Base-by-base conservation (phyloP, 2,329 filamentous ascomycete genomes). In the Clonostachys chloroleuca region DNA sequence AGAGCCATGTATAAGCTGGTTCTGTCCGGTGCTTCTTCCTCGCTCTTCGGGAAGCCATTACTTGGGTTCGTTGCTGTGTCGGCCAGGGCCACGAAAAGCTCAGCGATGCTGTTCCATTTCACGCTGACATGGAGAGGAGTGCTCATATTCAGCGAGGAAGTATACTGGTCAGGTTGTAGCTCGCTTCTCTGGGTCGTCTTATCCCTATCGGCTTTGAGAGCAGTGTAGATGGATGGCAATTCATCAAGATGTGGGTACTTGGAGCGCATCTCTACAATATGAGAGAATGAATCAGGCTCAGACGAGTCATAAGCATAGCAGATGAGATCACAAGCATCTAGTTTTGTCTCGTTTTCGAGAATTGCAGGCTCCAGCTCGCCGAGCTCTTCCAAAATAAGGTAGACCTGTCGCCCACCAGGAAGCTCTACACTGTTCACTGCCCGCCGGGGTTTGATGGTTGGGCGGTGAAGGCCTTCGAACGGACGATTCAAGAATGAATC, bases 291-390 rank as follows among this genome's bases (percentile, higher is more conserved):
- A 65, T 97, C 92, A 0, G 94, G 92, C 52, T 99, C 92, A 2
- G 91, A 95, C 3, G 92, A 97, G 70, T 99, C 94, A 68, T 97
- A 99, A 1, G 90, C 86, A 67, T 95, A 97, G 67, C 92, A 95
- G 42, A 99, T 80, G 20, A 99, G 78, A 65, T 99, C 94, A 66
- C 92, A 97, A 6, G 91, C 85, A 59, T 96, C 90, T 13, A 99
- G 77, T 66, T 95, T 96, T 41, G 84, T 81, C 59, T 86, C 84
- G 61, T 99, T 99, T 48, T 97, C 94, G 4, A 99, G 74, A 47
- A 97, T 91, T 12, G 94, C 94, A 0, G 90, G 87, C 65, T 97
- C 94, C n/a, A 96, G 75, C 66, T 97, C 91, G 34, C 94, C 94
- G 1, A 97, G 84, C 67, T 99, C 94, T 60, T 96, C 89, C 20